Conservation (phyloP, 2,329 filamentous ascomycete species). For the Lecanosticta acicola region DNA sequence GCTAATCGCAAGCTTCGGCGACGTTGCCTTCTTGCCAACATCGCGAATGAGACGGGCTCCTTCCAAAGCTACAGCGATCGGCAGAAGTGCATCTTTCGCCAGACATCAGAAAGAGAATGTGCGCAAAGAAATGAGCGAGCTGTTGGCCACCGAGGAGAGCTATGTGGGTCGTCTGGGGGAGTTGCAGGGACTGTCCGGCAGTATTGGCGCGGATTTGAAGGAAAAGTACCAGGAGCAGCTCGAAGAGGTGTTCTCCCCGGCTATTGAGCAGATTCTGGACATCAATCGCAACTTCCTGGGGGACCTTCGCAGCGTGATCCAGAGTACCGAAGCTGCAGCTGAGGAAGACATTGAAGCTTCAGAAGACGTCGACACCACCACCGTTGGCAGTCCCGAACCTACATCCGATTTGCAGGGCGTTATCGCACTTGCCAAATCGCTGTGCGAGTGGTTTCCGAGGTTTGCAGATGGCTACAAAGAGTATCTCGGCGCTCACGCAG, state of each 20-base stretch:
- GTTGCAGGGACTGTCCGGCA: slow-evolving; percentile 73
- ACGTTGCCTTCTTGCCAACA: slow-evolving; percentile 80
- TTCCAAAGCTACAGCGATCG: slow-evolving; percentile 76
- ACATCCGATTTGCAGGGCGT: slow-evolving; percentile 50
- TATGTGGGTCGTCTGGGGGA: slow-evolving; percentile 69
- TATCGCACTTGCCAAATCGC: slow-evolving; percentile 68
- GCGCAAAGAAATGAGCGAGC: slow-evolving; percentile 80
- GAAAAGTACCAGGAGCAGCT: slow-evolving; percentile 41
- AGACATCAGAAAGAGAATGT: slow-evolving; percentile 78
- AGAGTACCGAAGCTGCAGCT: slow-evolving; percentile 77
- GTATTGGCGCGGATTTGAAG: slow-evolving; percentile 74
- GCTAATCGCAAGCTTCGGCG: slow-evolving; percentile 72
- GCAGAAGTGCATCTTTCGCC: slow-evolving; percentile 69
- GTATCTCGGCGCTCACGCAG: slow-evolving; percentile 85
- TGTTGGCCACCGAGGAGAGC: slow-evolving; percentile 88
- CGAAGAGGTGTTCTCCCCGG: slow-evolving; percentile 75
- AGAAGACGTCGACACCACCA: slow-evolving; percentile 35
- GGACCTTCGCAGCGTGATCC: slow-evolving; percentile 68
- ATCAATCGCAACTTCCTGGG: slow-evolving; percentile 77
- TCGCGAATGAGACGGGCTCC: slow-evolving; percentile 77
- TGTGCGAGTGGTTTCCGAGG: slow-evolving; percentile 86
- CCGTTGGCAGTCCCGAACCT: slow-evolving; percentile 58
- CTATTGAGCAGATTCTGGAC: slow-evolving; percentile 72
- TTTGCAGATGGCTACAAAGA: slow-evolving; percentile 89
- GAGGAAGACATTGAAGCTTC: slow-evolving; percentile 65